Evolutionary conservation across 2,329 filamentous ascomycete genomes (phyloP).

Genomic region (Trichoderma asperellum): DNA sequence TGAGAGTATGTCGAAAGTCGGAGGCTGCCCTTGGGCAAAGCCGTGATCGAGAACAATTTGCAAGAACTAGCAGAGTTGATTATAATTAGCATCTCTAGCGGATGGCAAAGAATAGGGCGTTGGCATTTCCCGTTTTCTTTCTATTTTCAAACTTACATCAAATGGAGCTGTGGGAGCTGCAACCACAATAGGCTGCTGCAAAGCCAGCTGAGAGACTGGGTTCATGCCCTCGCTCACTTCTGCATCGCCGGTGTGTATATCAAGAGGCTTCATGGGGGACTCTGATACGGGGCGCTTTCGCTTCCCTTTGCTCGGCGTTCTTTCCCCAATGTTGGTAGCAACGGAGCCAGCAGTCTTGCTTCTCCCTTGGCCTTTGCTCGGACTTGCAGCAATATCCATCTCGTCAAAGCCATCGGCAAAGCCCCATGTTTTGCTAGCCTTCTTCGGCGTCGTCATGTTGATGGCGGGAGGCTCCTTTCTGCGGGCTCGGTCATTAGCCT

Average conservation of each 20-base stretch:
- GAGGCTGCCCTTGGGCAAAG: conserved; percentile 56
- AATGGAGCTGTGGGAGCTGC: conserved; percentile 43
- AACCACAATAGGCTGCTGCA: conserved; percentile 32
- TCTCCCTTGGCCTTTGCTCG: conserved; percentile 53
- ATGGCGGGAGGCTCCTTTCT: conserved; percentile 48
- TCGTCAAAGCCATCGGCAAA: conserved; percentile 80
- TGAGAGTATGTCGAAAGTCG: conserved; percentile 70
- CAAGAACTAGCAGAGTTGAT: conserved; percentile 51
- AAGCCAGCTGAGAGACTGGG: conserved; percentile 29
- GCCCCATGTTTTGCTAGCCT: conserved; percentile 57
- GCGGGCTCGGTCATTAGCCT: conserved; percentile 56
- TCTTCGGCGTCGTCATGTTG: conserved; percentile 62
- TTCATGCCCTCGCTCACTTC: conserved; percentile 41
- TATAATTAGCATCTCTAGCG: conserved; percentile 32
- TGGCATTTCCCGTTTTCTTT: not conserved
- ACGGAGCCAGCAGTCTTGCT: conserved; percentile 48
- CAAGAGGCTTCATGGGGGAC: conserved; percentile 67
- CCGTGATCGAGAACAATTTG: conserved; percentile 68
- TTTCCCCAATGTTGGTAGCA: conserved; percentile 52
- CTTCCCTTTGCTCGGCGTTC: conserved; percentile 70
- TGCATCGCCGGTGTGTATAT: conserved; percentile 53
- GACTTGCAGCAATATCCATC: conserved; percentile 59
- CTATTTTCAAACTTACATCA: conserved; percentile 46
- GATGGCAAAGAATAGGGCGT: not conserved
- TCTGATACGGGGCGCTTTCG: conserved; percentile 68